Base-by-base conservation (phyloP, 2,329 filamentous ascomycete species). In the Alternaria gaisen region DNA sequence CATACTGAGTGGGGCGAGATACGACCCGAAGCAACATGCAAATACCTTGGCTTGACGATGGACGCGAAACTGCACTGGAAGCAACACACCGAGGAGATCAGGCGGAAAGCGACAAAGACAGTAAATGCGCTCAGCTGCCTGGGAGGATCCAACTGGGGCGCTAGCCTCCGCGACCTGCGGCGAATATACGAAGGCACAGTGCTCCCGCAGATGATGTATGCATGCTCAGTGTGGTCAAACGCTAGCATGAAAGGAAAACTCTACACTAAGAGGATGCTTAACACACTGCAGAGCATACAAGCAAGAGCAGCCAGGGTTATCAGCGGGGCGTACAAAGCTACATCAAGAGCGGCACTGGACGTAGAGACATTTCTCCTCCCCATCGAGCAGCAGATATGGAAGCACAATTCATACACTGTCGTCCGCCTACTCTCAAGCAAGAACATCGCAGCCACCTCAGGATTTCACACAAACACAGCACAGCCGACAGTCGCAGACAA, bases 181-280 rank as follows among this genome's bases (percentile, higher is more conserved):
- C 55, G 51, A 52, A 66, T 76, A 38, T 77, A 76, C 53, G 42
- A 70, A 63, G 73, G 62, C 42, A 69, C 74, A 9, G 57, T 71
- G 18, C 61, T 77, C 24, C 72, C 66, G 5, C 66, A 77, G 60
- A 66, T 79, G 30, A 66, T 77, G 30, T 79, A 72, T 50, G 64
- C 67, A 5, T 71, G 68, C 56, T 72, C 66, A 20, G 66, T 69
- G 42, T 78, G 59, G 73, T 60, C 24, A 46, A n/a, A 65, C 44
- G 46, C 50, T 18, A 70, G 52, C 30, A 56, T 53, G 20, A 67
- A 53, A 59, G 66, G 46, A 57, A 42, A 59, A 46, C 48, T 55
- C 11, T 66, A 68, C 38, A 68, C 58, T 20, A 54, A 64, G 51
- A 63, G 65, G 44, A 64, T 50, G 34, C 60, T 67, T 28, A 55